Conservation (phyloP, 345 rosid species). For the Citrus inodora region DNA sequence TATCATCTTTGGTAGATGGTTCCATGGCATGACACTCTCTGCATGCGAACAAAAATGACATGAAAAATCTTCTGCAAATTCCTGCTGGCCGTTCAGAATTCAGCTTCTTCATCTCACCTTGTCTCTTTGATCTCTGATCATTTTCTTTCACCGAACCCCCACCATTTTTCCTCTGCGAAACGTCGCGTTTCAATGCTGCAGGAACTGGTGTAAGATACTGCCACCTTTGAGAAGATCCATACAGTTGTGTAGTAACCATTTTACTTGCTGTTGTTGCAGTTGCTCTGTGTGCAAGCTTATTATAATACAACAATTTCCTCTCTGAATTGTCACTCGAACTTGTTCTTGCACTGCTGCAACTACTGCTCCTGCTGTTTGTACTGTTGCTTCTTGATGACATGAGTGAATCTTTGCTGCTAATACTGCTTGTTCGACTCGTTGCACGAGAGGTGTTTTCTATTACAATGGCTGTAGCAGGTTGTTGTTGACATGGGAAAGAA, state of each 20-base stretch:
- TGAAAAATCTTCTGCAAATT: slow-evolving; percentile 47
- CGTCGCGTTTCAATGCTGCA: slow-evolving; percentile 41
- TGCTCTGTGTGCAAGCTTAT: slow-evolving; percentile 7
- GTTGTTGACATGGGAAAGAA: slow-evolving; percentile 42
- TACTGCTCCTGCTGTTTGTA: slow-evolving; percentile 68
- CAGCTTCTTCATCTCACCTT: slow-evolving; percentile 13
- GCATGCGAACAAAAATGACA: slow-evolving; percentile 54
- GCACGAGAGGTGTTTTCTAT: slow-evolving; percentile 5
- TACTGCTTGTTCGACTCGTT: slow-evolving; percentile 52
- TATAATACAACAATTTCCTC: slow-evolving; percentile 25
- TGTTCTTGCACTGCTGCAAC: slow-evolving; percentile 64
- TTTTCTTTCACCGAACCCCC: slow-evolving; percentile 29
- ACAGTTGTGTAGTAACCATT: slow-evolving; percentile 51
- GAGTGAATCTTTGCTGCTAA: slow-evolving; percentile 45
- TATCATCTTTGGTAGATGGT: slow-evolving; percentile 37
- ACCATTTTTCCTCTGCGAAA: slow-evolving; percentile 29
- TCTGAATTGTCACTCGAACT: slow-evolving; percentile 44
- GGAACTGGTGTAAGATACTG: slow-evolving; percentile 60
- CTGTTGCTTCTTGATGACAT: slow-evolving; percentile 68
- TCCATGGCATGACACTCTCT: slow-evolving; percentile 88
- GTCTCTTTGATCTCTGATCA: slow-evolving; percentile 11
- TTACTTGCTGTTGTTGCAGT: slow-evolving; percentile 35
- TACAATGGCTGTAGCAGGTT: slow-evolving; percentile 8
- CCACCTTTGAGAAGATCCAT: slow-evolving; percentile 66
- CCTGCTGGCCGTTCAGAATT: slow-evolving; percentile 22